phyloP scores from a whole-genome alignment of 1,284 basidiomycete species.

The Ceratobasidium sp. region DNA sequence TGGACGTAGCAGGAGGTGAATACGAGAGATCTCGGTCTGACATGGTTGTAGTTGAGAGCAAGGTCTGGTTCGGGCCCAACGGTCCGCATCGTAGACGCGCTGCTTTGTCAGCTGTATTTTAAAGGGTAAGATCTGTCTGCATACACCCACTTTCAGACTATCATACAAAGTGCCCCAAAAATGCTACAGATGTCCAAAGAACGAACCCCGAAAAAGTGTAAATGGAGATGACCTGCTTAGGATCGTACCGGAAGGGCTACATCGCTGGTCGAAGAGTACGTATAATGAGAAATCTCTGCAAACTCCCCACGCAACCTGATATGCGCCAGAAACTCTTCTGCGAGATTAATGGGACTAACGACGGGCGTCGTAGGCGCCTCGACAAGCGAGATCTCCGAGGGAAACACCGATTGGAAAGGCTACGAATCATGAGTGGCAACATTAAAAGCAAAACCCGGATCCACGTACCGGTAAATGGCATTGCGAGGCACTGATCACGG shows the following conservation, averaged over 20 bases:
- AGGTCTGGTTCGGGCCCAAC: not conserved
- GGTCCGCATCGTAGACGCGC: not conserved
- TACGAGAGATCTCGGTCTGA: not conserved
- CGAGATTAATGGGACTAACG: not conserved
- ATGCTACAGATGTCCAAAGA: no score
- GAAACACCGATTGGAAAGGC: constrained; percentile 16
- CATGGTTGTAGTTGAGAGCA: not conserved
- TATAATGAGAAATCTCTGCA: constrained; percentile 31
- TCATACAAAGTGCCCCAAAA: no score
- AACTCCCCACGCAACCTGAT: constrained; percentile 17
- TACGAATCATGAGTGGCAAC: not conserved
- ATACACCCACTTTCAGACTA: not conserved
- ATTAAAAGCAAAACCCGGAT: not conserved
- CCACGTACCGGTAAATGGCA: constrained; percentile 9
- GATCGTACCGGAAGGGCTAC: not conserved
- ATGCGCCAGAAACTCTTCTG: constrained; percentile 37
- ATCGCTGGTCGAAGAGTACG: constrained; percentile 9
- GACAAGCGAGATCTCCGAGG: constrained; percentile 15
- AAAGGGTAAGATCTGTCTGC: not conserved
- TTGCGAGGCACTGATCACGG: constrained; percentile 13
- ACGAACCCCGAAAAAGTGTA: not conserved
- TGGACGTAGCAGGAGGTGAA: not conserved
- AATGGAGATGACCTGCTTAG: not conserved
- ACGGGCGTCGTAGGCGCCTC: constrained; percentile 17
- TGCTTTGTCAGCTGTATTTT: constrained; percentile 8